These are phyloP conservation scores for Epichloe festucae DNA, from an alignment of 2,329 filamentous ascomycete genomes.

Conservation along the genomic window DNA sequence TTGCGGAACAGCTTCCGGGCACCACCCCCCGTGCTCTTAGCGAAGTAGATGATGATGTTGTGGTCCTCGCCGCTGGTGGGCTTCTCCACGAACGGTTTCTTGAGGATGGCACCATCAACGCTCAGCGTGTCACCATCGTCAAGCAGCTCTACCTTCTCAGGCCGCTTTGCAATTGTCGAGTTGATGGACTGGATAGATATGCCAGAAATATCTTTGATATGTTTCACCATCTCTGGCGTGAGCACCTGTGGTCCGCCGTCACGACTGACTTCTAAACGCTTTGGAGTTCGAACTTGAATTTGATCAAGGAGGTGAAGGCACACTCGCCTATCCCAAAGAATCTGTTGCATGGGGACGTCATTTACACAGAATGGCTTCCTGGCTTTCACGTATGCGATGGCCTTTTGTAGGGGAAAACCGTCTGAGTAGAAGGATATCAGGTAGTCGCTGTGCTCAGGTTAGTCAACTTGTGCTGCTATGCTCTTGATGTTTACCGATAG, in stretches of 20 bases:
- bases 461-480: constrained; percentile 14
- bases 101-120: constrained; percentile 70
- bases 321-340: constrained; percentile 88
- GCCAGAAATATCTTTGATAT: constrained; percentile 70
- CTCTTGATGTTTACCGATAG: constrained; percentile 22
- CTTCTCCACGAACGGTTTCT: constrained; percentile 96
- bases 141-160: constrained; percentile 67
- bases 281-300: constrained; percentile 79
- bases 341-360: constrained; percentile 91
- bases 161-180: constrained; percentile 47
- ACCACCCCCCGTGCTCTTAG: constrained; percentile 78
- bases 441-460: constrained; percentile 50
- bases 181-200: constrained; percentile 59
- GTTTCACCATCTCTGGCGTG: constrained; percentile 65
- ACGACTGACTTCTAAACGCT: constrained; percentile 77
- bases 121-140: constrained; percentile 80
- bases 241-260: constrained; percentile 78
- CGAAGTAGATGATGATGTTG: constrained; percentile 97
- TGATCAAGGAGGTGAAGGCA: constrained; percentile 81
- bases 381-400: constrained; percentile 85
- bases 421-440: constrained; percentile 97
- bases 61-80: constrained; percentile 97
- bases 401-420: constrained; percentile 92
- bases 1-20: constrained; percentile 90
- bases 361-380: constrained; percentile 96